Evolutionary conservation across 805 yeast species (phyloP).

Genomic region (Yamadazyma ubonensis): DNA sequence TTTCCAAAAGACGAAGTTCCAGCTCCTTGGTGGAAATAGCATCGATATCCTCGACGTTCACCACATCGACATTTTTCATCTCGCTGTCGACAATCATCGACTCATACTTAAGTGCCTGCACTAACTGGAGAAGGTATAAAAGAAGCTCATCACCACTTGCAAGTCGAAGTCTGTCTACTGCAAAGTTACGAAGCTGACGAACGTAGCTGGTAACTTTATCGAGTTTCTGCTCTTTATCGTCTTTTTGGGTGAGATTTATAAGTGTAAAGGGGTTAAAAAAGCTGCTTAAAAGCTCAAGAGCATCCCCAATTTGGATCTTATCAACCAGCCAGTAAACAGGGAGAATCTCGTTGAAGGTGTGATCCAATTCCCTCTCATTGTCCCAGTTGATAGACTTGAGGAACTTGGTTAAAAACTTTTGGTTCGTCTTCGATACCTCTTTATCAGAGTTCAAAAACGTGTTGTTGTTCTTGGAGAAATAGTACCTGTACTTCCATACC

Average conservation of each 20-base stretch:
- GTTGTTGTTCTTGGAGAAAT: conserved; percentile 38
- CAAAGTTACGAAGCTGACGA: conserved; percentile 68
- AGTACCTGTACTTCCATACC: conserved; percentile 89
- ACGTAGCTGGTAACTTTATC: conserved; percentile 38
- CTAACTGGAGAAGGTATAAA: conserved; percentile 81
- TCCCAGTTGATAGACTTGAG: conserved; percentile 87
- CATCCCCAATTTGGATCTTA: conserved; percentile 78
- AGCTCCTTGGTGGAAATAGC: conserved; percentile 9
- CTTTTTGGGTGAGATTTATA: too few species aligned
- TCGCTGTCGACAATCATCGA: conserved; percentile 22
- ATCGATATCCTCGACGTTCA: too few species aligned
- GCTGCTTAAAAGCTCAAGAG: conserved; percentile 81
- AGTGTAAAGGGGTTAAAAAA: conserved; percentile 55
- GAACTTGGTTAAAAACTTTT: conserved; percentile 64
- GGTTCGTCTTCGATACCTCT: conserved; percentile 39
- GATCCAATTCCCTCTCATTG: conserved; percentile 75
- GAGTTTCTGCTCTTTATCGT: conserved; percentile 28
- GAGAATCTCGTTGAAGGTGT: conserved; percentile 67
- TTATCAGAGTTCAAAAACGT: conserved; percentile 13
- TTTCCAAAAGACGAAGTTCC: conserved; percentile 22
- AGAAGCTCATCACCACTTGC: conserved; percentile 82
- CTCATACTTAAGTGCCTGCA: conserved; percentile 88
- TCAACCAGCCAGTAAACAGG: conserved; percentile 61
- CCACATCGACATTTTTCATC: conserved; percentile 9
- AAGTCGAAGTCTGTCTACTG: conserved; percentile 75